Evolutionary conservation across 176 grass and related monocot genomes (phyloP), one percentile per base, ranked within the genome.

Genomic region (Eleusine indica): DNA sequence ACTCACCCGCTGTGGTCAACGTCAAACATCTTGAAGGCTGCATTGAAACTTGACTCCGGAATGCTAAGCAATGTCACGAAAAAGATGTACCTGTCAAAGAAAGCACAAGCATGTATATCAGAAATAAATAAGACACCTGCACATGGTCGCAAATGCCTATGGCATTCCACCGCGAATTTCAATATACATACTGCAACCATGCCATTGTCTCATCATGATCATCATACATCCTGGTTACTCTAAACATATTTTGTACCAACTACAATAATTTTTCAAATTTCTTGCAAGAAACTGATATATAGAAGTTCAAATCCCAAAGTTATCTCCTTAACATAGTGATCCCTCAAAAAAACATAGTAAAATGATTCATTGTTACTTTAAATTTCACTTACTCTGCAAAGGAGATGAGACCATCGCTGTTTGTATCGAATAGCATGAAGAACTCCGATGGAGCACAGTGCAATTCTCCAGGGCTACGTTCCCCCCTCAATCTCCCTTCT

Each of bases 11-110:
- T 94, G 47, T 89, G 81, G 66, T 99, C 87, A 17, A 95, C 46
- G 58, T 99, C 96, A 78, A 99, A 99, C 96, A 96, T 99, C 94
- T 96, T 99, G 76, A 99, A 99, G 72, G 93, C 86, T 16, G 89
- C 87, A 14, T 74, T 90, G 78, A 99, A 99, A 75, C 73, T 94
- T 62, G 96, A 92, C 66, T 92, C 93, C 13, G 93, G 93, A 84
- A 99, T 87, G 79, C 93, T 99, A 56, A 96, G 91, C 68, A 99
- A 80, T 70, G 96, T 96, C 84, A 99, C 91, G 54, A 99, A 92
- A 74, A 99, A 99, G 65, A 96, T 95, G 81, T 98, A 98, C 85
- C 96, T 98, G 86, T 32, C 73, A 84, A 65, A 77, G 57, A 49
- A 8, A 72, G 58, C 69, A 78, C 37, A 37, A 19, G 6, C 9